phyloP scores from a whole-genome alignment of 495 filamentous ascomycete genomes.

The Penicillium lividum region DNA sequence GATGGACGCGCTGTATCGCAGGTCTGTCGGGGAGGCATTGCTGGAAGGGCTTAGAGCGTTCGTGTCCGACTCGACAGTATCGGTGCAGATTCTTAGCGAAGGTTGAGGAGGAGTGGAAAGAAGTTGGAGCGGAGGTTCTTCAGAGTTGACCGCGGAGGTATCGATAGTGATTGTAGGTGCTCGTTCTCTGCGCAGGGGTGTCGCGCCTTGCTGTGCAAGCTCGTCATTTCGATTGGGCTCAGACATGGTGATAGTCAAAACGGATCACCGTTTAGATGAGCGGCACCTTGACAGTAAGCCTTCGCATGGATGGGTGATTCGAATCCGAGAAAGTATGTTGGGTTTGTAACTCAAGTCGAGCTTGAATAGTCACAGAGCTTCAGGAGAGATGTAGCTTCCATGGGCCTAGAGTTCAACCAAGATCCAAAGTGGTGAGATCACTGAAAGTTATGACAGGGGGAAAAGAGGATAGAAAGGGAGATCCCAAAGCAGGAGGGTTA shows the following conservation, averaged over 20 bases:
- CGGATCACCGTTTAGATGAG: conserved; percentile 20
- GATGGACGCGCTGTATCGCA: conserved; percentile 53
- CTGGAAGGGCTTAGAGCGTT: conserved; percentile 45
- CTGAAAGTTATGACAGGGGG: neutral
- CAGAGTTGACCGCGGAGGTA: conserved; percentile 63
- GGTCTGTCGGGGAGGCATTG: conserved; percentile 55
- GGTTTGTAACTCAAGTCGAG: neutral
- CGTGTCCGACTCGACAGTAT: conserved; percentile 44
- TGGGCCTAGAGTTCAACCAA: neutral
- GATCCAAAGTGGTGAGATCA: neutral
- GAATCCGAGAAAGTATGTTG: conserved; percentile 7
- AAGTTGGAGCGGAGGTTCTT: conserved; percentile 27
- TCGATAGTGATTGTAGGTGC: conserved; percentile 76
- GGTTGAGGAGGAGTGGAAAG: conserved; percentile 42
- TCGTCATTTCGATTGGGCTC: conserved; percentile 33
- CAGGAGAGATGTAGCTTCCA: neutral
- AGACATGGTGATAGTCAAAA: conserved; percentile 33
- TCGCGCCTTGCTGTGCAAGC: conserved; percentile 25
- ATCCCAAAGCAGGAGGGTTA: neutral
- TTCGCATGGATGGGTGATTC: conserved; percentile 15
- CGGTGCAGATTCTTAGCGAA: conserved; percentile 45
- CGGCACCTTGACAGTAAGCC: conserved; percentile 9
- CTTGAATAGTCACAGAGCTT: neutral
- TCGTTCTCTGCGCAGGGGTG: conserved; percentile 46
- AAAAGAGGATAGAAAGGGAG: conserved; percentile 3